Evolutionary conservation across 2,329 filamentous ascomycete genomes (phyloP), one percentile per base, ranked within the genome.

Genomic region (Arthrobotrys pseudoclavata): DNA sequence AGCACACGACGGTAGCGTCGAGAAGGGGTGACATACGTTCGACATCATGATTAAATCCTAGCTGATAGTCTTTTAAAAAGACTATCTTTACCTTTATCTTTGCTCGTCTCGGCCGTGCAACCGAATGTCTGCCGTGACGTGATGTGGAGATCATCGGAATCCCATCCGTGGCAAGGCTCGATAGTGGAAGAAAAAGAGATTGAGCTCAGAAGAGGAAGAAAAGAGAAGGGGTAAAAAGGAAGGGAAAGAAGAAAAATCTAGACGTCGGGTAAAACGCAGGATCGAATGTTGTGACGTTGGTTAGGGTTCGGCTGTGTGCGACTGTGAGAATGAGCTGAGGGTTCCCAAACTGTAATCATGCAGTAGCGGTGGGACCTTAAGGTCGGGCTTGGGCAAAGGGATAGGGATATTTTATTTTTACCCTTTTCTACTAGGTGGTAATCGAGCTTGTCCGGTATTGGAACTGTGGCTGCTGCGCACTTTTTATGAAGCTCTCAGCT

Each of bases 81-180:
- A 67, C 74, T 68, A 68, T 63, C 61, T 70, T 70, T 53, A 67
- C 74, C 67, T 77, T 77, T 61, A 68, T 26, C 67, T 77, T 77
- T 48, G 74, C 67, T 77, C 52, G 69, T 69, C 52, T 77, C 74
- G 74, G 74, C 70, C 66, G 55, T 63, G 15, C 31, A 66, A 77
- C 74, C 74, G 74, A 77, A 77, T 62, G 15, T 68, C 53, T 77
- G 67, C 61, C 74, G 67, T 71, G 67, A 57, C 42, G 45, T 67
- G 67, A 70, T 77, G 74, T 77, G 74, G 67, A 77, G 74, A 77
- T 77, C 74, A 77, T 77, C 74, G 74, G 74, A 77, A 77, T 61
- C 50, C 74, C 74, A 77, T 77, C 67, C 67, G 74, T 63, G 64
- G 71, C 71, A 37, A 68, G 40, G 20, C 31, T 70, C 9, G 31